Evolutionary conservation across 208 protist species (phyloP).

Genomic region (Blastocrithidia nonstop): DNA sequence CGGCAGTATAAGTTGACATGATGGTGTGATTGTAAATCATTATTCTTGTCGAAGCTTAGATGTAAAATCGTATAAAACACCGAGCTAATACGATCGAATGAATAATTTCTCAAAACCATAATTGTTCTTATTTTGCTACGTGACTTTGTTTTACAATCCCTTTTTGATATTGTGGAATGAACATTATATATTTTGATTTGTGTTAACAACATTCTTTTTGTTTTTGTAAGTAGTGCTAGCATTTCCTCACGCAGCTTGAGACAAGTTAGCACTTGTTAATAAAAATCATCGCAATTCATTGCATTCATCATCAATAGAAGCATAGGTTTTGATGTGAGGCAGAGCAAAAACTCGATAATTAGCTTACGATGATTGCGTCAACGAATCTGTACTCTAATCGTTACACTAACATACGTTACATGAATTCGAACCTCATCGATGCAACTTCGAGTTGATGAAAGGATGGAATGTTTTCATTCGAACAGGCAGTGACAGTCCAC

Average conservation of each 20-base stretch:
- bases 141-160: not conserved
- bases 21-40: slow-evolving; percentile 16
- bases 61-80: slow-evolving; percentile 52
- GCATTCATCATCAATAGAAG: slow-evolving; percentile 10
- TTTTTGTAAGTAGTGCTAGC: slow-evolving; percentile 4
- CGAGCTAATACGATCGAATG: slow-evolving; percentile 73
- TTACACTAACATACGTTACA: not conserved
- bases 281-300: slow-evolving; percentile 43
- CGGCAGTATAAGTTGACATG: slow-evolving; percentile 12
- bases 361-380: not conserved
- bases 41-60: slow-evolving; percentile 2
- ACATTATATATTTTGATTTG: slow-evolving; percentile 1
- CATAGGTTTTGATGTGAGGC: slow-evolving; percentile 83
- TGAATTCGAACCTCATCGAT: slow-evolving; percentile 23
- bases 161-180: not conserved
- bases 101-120: slow-evolving; percentile 5
- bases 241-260: slow-evolving; percentile 70
- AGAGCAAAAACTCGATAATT: slow-evolving; percentile 9
- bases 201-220: too few species aligned
- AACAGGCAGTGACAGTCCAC: slow-evolving; percentile 56
- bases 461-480: slow-evolving; percentile 22
- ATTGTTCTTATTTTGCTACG: not conserved
- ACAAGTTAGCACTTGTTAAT: slow-evolving; percentile 75
- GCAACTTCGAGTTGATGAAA: slow-evolving; percentile 52
- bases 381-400: not conserved